Percentiles rank a stretch among this genome's conserved stretches.
phyloP scores from a whole-genome alignment of 768 basidiomycete genomes.

The Lactifluus pinguis region DNA sequence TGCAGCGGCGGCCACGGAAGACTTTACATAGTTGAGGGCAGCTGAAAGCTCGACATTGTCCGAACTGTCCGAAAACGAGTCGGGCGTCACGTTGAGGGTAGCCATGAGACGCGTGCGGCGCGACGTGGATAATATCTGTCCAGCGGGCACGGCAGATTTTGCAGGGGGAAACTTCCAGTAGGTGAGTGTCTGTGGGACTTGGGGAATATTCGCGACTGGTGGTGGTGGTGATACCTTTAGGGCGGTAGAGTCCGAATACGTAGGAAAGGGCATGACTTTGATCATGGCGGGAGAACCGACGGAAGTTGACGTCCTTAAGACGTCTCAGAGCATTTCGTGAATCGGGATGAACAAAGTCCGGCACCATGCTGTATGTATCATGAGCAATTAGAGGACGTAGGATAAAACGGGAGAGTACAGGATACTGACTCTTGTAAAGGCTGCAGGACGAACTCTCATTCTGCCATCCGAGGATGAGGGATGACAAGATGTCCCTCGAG shows the following conservation, averaged over 20 bases:
- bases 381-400: neutral
- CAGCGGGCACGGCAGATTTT: neutral
- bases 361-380: slow-evolving; percentile 56
- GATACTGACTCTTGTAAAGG: slow-evolving; percentile 76
- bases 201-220: slow-evolving; percentile 16
- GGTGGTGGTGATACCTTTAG: neutral
- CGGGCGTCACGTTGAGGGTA: slow-evolving; percentile 87
- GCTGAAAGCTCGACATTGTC: slow-evolving; percentile 40
- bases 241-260: slow-evolving; percentile 32
- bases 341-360: slow-evolving; percentile 67
- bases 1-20: slow-evolving; percentile 48
- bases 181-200: slow-evolving; percentile 31
- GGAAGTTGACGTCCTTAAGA: slow-evolving; percentile 27
- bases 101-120: slow-evolving; percentile 72
- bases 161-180: slow-evolving; percentile 40
- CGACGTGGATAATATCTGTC: slow-evolving; percentile 20
- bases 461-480: slow-evolving; percentile 73
- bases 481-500: slow-evolving; percentile 63
- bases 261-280: slow-evolving; percentile 70
- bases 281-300: slow-evolving; percentile 41
- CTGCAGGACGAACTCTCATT: slow-evolving; percentile 87
- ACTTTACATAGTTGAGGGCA: slow-evolving; percentile 44
- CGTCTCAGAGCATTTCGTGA: slow-evolving; percentile 34
- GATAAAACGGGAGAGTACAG: neutral
- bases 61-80: slow-evolving; percentile 91